Conservation (phyloP, 176 grass and related monocot genomes). For the Lolium perenne region DNA sequence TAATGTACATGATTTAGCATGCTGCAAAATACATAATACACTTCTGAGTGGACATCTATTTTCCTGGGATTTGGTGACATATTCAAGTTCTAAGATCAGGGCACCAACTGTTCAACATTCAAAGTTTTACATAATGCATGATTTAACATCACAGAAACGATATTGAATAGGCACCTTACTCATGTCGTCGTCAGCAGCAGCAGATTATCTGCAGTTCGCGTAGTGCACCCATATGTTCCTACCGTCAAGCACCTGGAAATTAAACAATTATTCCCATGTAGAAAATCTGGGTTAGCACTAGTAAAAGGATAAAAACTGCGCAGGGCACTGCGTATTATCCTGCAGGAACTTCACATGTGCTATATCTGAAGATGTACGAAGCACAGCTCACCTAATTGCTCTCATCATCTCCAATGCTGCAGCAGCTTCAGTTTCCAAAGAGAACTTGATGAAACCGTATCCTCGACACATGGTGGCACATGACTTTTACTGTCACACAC, state of each 20-base stretch:
- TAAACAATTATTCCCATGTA: neutral
- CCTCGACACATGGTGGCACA: conserved; percentile 56
- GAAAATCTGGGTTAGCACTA: neutral
- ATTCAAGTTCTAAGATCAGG: conserved; percentile 14
- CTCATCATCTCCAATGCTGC: conserved; percentile 50
- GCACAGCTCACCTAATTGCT: conserved; percentile 36
- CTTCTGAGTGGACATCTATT: neutral
- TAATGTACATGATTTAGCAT: neutral
- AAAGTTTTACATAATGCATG: neutral
- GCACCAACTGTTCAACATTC: neutral
- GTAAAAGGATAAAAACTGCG: neutral
- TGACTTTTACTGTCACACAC: conserved; percentile 44
- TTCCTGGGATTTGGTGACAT: neutral
- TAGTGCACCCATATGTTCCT: conserved; percentile 54
- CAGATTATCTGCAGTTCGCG: conserved; percentile 33
- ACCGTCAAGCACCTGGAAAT: conserved; percentile 59
- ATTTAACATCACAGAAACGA: neutral
- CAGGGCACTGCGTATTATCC: neutral
- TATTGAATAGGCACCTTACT: conserved; percentile 4
- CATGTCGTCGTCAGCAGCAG: neutral
- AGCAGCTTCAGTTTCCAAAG: conserved; percentile 34
- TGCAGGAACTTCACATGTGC: neutral
- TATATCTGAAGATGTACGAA: neutral
- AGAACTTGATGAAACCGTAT: conserved; percentile 61
- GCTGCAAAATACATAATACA: neutral